These are phyloP conservation scores for Aspergillus cavernicola DNA, from an alignment of 495 filamentous ascomycete species.

Conservation along the genomic window DNA sequence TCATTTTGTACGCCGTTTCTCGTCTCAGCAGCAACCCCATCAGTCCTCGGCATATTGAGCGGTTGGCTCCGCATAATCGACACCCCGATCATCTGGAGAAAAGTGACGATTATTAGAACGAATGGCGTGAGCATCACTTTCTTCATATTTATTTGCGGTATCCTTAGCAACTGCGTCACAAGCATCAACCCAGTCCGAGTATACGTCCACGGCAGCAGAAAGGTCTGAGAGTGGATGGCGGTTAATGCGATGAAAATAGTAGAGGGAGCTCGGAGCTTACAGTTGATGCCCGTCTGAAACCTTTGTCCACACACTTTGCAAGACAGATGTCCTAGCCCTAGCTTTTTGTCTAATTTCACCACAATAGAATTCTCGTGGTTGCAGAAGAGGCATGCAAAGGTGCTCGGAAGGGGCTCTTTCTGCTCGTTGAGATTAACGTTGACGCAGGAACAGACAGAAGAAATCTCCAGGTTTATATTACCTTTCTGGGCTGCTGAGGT, in stretches of 20 bases:
- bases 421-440: constrained; percentile 27
- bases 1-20: constrained; percentile 21
- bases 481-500: constrained; percentile 81
- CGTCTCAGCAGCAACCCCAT: constrained; percentile 20
- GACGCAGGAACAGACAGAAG: neutral
- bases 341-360: constrained; percentile 89
- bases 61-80: constrained; percentile 12
- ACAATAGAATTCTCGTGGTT: constrained; percentile 91
- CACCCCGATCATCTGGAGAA: constrained; percentile 20
- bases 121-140: constrained; percentile 30
- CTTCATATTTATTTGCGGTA: constrained; percentile 52
- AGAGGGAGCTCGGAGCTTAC: constrained; percentile 48
- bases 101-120: constrained; percentile 17
- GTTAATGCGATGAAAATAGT: neutral
- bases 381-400: constrained; percentile 96
- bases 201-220: constrained; percentile 87
- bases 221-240: constrained; percentile 54
- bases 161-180: constrained; percentile 78
- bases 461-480: constrained; percentile 25
- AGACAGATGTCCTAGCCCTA: constrained; percentile 72
- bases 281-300: constrained; percentile 90
- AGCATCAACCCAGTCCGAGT: constrained; percentile 97
- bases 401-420: constrained; percentile 82
- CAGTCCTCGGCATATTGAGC: constrained; percentile 30
- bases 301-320: constrained; percentile 93